phyloP scores from a whole-genome alignment of 2,329 filamentous ascomycete genomes.

The Aulographum hederae region DNA sequence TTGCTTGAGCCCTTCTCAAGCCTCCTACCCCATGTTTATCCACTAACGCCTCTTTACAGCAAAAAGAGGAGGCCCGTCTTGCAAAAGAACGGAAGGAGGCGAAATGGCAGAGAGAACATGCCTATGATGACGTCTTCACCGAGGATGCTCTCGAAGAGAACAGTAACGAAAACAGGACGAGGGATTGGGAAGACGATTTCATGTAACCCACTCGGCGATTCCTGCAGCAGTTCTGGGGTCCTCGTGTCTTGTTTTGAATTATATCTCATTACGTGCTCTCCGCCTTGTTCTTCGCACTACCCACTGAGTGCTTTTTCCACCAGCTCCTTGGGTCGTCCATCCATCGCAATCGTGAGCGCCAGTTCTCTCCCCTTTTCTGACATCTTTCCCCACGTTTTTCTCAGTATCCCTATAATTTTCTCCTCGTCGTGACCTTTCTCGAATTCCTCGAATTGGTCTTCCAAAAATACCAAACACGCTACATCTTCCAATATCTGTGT shows the following conservation, averaged over 20 bases:
- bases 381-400: constrained; percentile 24
- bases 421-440: constrained; percentile 48
- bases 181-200: constrained; percentile 78
- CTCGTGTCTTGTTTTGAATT: too few species aligned
- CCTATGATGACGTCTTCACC: constrained; percentile 80
- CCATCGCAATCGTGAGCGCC: constrained; percentile 4
- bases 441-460: constrained; percentile 72
- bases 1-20: not conserved
- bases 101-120: constrained; percentile 94
- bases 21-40: not conserved
- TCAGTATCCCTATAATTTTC: constrained; percentile 43
- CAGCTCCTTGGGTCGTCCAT: constrained; percentile 5
- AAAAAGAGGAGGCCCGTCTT: constrained; percentile 56
- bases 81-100: constrained; percentile 70
- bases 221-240: too few species aligned
- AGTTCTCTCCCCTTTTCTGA: constrained; percentile 14
- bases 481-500: constrained; percentile 69
- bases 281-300: too few species aligned
- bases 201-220: too few species aligned
- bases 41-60: constrained; percentile 24
- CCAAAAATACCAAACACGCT: constrained; percentile 72
- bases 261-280: too few species aligned
- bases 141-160: constrained; percentile 60
- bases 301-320: constrained; percentile 8
- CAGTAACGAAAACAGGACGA: constrained; percentile 71